phyloP scores from a whole-genome alignment of 768 basidiomycete genomes.

The Mrakia gelida region DNA sequence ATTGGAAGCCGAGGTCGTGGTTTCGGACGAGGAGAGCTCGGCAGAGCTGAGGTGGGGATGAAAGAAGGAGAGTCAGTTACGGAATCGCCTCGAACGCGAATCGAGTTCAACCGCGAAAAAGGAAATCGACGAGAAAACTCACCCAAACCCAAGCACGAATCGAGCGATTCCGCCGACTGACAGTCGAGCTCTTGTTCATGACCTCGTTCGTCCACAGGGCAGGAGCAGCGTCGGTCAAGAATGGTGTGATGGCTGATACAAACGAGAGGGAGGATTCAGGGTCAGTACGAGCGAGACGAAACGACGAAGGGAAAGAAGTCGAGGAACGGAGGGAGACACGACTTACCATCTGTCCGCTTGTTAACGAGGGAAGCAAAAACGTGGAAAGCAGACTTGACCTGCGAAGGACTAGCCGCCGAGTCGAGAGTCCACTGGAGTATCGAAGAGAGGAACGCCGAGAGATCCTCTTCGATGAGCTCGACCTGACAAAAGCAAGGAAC shows the following conservation, averaged over 20 bases:
- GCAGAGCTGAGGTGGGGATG: constrained; percentile 54
- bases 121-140: neutral
- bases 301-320: neutral
- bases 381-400: constrained; percentile 40
- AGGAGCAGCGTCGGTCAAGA: constrained; percentile 42
- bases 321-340: neutral
- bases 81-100: neutral
- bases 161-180: constrained; percentile 10
- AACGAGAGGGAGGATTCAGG: constrained; percentile 52
- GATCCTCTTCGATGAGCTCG: constrained; percentile 51
- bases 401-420: constrained; percentile 39
- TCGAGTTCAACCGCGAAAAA: neutral
- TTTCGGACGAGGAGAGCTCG: constrained; percentile 75
- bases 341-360: constrained; percentile 65
- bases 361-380: constrained; percentile 68
- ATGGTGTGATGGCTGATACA: constrained; percentile 39
- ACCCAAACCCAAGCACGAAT: constrained; percentile 35
- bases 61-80: constrained; percentile 32
- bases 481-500: constrained; percentile 47
- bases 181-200: constrained; percentile 26
- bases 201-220: constrained; percentile 55
- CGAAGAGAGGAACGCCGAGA: constrained; percentile 53
- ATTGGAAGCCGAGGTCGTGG: constrained; percentile 56
- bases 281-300: constrained; percentile 1
- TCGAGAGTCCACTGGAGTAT: constrained; percentile 61